A percentile compares a stretch with the other conserved stretches of the same genome.
These are phyloP conservation scores for Gonium pectorale DNA, from an alignment of 139 green algal species.

Conservation along the genomic window DNA sequence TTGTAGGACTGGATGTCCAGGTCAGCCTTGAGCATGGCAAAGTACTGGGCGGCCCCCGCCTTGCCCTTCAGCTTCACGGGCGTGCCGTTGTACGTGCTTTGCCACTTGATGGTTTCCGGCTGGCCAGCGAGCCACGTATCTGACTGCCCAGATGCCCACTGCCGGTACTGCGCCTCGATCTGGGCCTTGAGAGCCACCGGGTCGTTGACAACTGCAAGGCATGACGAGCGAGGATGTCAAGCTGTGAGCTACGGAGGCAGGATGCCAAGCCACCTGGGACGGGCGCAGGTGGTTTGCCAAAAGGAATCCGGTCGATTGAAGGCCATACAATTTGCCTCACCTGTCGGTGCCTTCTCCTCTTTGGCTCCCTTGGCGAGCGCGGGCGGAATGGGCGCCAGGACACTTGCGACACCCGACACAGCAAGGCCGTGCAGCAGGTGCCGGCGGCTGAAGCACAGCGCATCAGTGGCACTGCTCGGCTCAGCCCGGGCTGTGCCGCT, in stretches of 20 bases:
- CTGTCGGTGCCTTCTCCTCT: no score
- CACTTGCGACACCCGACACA: no score
- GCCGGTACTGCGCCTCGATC: conserved; percentile 22
- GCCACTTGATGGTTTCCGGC: conserved; percentile 11
- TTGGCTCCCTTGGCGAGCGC: background rate
- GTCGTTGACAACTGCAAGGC: conserved; percentile 42
- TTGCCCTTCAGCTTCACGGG: conserved; percentile 19
- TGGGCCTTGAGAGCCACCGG: background rate
- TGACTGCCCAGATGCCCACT: background rate
- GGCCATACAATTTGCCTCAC: background rate
- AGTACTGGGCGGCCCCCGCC: conserved; percentile 25
- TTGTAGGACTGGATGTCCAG: conserved; percentile 26
- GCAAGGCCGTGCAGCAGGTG: no score
- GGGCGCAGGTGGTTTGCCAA: background rate
- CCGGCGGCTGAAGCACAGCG: no score
- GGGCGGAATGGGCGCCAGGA: background rate
- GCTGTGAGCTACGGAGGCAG: no score
- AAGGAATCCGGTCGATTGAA: background rate
- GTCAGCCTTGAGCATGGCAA: background rate
- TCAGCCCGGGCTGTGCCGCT: no score
- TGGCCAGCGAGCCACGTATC: conserved; percentile 16
- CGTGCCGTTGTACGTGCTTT: conserved; percentile 9
- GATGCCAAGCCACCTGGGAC: background rate
- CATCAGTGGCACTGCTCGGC: no score
- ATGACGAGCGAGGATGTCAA: no score